A percentile compares a stretch with the other conserved stretches of the same genome.
These are phyloP conservation scores for Pilaira anomala DNA, from an alignment of 192 early-diverging fungal species.

Conservation along the genomic window DNA sequence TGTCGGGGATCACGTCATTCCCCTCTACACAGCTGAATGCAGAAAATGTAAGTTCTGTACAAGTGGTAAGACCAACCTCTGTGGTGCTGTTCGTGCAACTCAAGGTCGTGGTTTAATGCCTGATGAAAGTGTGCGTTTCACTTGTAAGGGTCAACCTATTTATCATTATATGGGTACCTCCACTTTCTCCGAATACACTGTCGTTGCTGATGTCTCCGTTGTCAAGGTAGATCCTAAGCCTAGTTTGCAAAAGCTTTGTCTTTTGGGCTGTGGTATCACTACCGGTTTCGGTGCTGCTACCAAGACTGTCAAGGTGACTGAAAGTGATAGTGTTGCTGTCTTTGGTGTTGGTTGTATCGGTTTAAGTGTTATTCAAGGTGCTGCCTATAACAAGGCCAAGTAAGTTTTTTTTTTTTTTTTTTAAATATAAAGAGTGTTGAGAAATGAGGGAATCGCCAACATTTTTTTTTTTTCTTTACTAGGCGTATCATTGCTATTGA, in stretches of 20 bases:
- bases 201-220: constrained; percentile 85
- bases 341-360: constrained; percentile 97
- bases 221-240: constrained; percentile 82
- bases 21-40: constrained; percentile 90
- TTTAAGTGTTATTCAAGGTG: constrained; percentile 86
- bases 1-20: constrained; percentile 95
- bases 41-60: constrained; percentile 96
- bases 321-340: constrained; percentile 72
- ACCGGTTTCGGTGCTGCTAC: constrained; percentile 96
- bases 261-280: constrained; percentile 95
- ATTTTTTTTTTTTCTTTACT: constrained; percentile 25
- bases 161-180: constrained; percentile 97
- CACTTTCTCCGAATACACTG: constrained; percentile 96
- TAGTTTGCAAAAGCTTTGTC: constrained; percentile 80
- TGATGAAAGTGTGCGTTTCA: constrained; percentile 87
- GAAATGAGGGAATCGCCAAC: not conserved
- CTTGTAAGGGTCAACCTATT: constrained; percentile 82
- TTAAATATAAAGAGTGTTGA: not conserved
- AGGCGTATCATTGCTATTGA: constrained; percentile 89
- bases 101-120: constrained; percentile 97
- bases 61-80: constrained; percentile 96
- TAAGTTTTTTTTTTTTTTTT: constrained; percentile 17
- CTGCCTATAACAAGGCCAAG: constrained; percentile 43
- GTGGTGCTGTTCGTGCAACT: constrained; percentile 84
- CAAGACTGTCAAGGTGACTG: constrained; percentile 87